Conservation (phyloP, 306 rosid genomes). For the Lathyrus tuberosus region DNA sequence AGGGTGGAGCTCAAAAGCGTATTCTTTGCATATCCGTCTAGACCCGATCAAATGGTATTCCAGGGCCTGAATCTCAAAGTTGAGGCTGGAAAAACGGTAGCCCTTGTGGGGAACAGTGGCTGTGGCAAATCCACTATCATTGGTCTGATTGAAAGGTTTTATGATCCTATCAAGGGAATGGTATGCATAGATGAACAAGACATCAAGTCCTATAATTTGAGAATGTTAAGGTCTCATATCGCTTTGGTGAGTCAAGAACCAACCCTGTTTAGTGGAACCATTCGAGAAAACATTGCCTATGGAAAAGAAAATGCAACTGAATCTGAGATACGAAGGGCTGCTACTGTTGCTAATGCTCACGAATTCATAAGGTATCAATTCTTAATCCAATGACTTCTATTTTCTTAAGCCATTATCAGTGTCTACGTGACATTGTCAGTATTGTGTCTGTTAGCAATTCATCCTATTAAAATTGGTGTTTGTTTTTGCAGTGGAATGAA, state of each 20-base stretch:
- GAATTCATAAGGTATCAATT: constrained; percentile 69
- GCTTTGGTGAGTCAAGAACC: constrained; percentile 90
- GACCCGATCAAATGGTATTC: constrained; percentile 80
- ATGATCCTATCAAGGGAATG: constrained; percentile 72
- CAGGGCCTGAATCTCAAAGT: constrained; percentile 70
- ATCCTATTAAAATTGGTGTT: neutral
- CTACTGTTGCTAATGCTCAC: constrained; percentile 85
- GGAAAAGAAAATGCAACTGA: constrained; percentile 73
- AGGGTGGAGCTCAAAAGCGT: constrained; percentile 66
- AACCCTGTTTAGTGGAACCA: constrained; percentile 74
- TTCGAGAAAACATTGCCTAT: constrained; percentile 73
- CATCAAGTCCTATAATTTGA: constrained; percentile 65
- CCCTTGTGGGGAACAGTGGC: constrained; percentile 82
- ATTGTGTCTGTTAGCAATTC: too few relatives aligned
- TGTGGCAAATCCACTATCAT: constrained; percentile 91
- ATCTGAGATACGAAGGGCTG: constrained; percentile 82
- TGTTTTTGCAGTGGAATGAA: constrained; percentile 68
- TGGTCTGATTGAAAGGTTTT: constrained; percentile 85
- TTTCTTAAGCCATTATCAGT: too few relatives aligned
- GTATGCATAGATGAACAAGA: constrained; percentile 82
- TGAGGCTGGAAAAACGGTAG: constrained; percentile 74
- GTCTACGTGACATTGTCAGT: too few relatives aligned
- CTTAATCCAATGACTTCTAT: too few relatives aligned
- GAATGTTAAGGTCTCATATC: constrained; percentile 74
- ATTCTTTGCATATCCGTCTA: constrained; percentile 79